Percentiles rank a stretch among this genome's conserved stretches.
Conservation (phyloP, 331 rosid genomes). For the Pyracantha coccinea region DNA sequence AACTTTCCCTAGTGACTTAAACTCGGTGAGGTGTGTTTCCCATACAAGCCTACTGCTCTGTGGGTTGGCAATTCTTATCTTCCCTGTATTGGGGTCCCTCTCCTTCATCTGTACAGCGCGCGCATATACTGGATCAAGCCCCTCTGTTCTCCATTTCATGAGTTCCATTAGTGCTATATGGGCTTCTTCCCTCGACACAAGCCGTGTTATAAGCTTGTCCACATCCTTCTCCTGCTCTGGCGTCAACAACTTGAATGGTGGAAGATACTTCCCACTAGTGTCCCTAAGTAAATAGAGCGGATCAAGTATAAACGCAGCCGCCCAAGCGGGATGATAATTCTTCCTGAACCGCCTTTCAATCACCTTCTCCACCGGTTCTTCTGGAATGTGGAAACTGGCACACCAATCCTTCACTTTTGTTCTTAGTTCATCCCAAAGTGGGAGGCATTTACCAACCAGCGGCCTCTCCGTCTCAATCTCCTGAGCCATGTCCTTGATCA, state of each 20-base stretch:
- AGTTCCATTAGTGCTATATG: slow-evolving; percentile 89
- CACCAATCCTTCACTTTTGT: slow-evolving; percentile 67
- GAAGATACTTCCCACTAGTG: slow-evolving; percentile 69
- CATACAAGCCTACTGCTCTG: slow-evolving; percentile 92
- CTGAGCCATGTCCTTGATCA: slow-evolving; percentile 64
- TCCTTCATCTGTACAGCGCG: slow-evolving; percentile 89
- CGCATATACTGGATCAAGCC: slow-evolving; percentile 93
- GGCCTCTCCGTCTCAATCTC: slow-evolving; percentile 75
- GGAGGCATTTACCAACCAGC: slow-evolving; percentile 75
- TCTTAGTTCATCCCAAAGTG: slow-evolving; percentile 74
- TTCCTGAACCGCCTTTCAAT: slow-evolving; percentile 68
- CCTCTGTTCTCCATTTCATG: slow-evolving; percentile 97
- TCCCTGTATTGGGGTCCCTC: slow-evolving; percentile 71
- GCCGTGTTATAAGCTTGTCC: slow-evolving; percentile 79
- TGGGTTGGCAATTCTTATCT: slow-evolving; percentile 72
- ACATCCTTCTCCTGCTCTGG: slow-evolving; percentile 90
- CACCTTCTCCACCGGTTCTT: slow-evolving; percentile 51
- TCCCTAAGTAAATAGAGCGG: slow-evolving; percentile 70
- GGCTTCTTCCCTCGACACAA: slow-evolving; percentile 82
- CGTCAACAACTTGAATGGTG: slow-evolving; percentile 73
- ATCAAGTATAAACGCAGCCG: slow-evolving; percentile 75
- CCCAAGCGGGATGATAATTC: slow-evolving; percentile 94
- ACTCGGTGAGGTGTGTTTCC: slow-evolving; percentile 85
- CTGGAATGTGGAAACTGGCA: slow-evolving; percentile 48
- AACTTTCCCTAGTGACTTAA: slow-evolving; percentile 71